These are phyloP conservation scores for Fusarium sp. DNA, from an alignment of 2,329 filamentous ascomycete genomes.

Conservation along the genomic window DNA sequence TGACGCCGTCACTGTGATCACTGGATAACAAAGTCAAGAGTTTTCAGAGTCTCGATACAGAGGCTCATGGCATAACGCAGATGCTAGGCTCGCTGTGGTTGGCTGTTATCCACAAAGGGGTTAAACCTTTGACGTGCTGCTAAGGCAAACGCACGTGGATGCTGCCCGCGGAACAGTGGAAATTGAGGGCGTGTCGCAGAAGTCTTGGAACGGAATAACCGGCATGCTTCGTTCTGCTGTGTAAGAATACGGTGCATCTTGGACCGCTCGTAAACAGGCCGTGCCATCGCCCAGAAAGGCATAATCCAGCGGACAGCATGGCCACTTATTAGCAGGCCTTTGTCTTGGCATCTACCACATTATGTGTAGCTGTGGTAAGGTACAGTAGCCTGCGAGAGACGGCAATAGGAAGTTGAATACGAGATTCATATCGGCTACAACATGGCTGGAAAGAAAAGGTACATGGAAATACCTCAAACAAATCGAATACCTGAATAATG, in stretches of 20 bases:
- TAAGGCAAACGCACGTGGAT: conserved; percentile 44
- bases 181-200: conserved; percentile 48
- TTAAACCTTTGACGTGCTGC: conserved; percentile 37
- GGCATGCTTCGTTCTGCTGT: conserved; percentile 43
- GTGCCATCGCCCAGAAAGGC: conserved; percentile 41
- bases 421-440: conserved; percentile 29
- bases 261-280: conserved; percentile 27
- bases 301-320: conserved; percentile 36
- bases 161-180: conserved; percentile 42
- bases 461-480: conserved; percentile 20
- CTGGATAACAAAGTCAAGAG: conserved; percentile 19
- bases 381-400: conserved; percentile 20
- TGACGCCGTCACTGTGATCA: conserved; percentile 33
- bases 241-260: conserved; percentile 37
- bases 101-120: conserved; percentile 39
- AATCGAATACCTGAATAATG: neutral
- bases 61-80: conserved; percentile 37
- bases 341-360: conserved; percentile 36
- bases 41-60: conserved; percentile 28
- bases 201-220: conserved; percentile 50
- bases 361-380: conserved; percentile 16
- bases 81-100: conserved; percentile 40
- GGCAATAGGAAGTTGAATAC: conserved; percentile 30
- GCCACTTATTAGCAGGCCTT: conserved; percentile 32
- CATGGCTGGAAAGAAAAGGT: conserved; percentile 10